Evolutionary conservation across 1,284 basidiomycete genomes (phyloP).

Genomic region (Hemileia vastatrix): DNA sequence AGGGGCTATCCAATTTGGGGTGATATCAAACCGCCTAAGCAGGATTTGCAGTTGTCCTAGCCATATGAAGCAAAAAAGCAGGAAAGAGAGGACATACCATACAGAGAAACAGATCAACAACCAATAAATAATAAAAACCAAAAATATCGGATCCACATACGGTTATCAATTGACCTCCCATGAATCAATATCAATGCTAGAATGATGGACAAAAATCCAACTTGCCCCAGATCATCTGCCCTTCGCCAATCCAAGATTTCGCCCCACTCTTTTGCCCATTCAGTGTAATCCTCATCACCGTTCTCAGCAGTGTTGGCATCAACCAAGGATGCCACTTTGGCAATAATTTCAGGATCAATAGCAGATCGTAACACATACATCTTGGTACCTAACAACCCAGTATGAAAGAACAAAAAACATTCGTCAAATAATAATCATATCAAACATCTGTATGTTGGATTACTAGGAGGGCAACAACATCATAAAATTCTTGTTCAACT

Average conservation of each 20-base stretch:
- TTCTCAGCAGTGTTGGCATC: constrained; percentile 17
- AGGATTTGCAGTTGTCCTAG: constrained; percentile 11
- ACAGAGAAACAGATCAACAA: too few species aligned
- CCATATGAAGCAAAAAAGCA: background rate
- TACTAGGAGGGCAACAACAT: too few species aligned
- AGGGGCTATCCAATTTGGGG: constrained; percentile 18
- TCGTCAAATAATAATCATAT: too few species aligned
- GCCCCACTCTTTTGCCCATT: background rate
- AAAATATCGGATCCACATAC: background rate
- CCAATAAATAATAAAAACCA: background rate
- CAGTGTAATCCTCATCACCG: constrained; percentile 11
- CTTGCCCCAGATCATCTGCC: constrained; percentile 15
- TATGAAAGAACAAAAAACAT: too few species aligned
- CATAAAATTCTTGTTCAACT: too few species aligned
- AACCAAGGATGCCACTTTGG: constrained; percentile 9
- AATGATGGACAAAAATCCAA: constrained; percentile 16
- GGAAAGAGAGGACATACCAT: too few species aligned
- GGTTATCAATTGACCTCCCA: constrained; percentile 14
- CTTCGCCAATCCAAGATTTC: constrained; percentile 18
- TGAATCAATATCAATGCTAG: constrained; percentile 21
- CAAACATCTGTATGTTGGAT: too few species aligned
- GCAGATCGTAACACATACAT: constrained; percentile 18
- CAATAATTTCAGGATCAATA: constrained; percentile 4
- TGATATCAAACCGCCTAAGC: constrained; percentile 10
- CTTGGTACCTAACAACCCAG: too few species aligned